Evolutionary conservation across 2,329 filamentous ascomycete genomes (phyloP).

Genomic region (Fusarium phyllophilum): DNA sequence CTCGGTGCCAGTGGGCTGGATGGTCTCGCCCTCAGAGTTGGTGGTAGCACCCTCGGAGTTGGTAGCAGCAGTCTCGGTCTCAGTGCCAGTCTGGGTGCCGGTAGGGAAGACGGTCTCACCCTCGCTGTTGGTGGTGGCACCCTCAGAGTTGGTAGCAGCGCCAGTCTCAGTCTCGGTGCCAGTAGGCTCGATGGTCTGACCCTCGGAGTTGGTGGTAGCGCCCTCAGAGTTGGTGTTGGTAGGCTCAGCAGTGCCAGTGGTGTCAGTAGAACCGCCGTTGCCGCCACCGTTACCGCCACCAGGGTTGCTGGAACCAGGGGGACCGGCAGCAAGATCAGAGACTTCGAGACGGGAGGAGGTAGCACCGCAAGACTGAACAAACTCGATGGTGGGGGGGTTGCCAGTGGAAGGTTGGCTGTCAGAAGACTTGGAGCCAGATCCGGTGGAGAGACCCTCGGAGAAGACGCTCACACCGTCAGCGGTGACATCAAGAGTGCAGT

Average conservation of each 20-base stretch:
- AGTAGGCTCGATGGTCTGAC: background rate
- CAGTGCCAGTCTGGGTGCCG: background rate
- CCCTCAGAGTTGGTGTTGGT: background rate
- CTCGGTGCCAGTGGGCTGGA: slow-evolving; percentile 30
- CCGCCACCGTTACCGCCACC: background rate
- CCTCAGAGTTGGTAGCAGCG: slow-evolving; percentile 4
- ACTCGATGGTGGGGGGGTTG: background rate
- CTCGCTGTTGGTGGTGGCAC: slow-evolving; percentile 1
- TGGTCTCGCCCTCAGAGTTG: slow-evolving; percentile 7
- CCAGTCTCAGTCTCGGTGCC: background rate
- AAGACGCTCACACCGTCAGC: background rate
- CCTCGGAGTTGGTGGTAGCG: slow-evolving; percentile 3
- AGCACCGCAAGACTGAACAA: slow-evolving; percentile 22
- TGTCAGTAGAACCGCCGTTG: slow-evolving; percentile 38
- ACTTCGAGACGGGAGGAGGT: background rate
- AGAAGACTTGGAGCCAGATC: accelerated
- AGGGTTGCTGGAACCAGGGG: background rate
- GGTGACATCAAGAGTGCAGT: background rate
- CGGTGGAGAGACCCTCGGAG: background rate
- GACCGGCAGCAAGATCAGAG: slow-evolving; percentile 3
- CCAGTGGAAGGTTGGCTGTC: accelerated
- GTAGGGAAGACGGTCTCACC: slow-evolving; percentile 4
- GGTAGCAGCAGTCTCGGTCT: slow-evolving; percentile 1
- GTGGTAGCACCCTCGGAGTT: background rate
- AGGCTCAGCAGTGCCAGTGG: slow-evolving; percentile 44